Evolutionary conservation across 2,329 filamentous ascomycete species (phyloP), one percentile per base, ranked within the genome.

Genomic region (Stachybotrys chlorohalonatus): DNA sequence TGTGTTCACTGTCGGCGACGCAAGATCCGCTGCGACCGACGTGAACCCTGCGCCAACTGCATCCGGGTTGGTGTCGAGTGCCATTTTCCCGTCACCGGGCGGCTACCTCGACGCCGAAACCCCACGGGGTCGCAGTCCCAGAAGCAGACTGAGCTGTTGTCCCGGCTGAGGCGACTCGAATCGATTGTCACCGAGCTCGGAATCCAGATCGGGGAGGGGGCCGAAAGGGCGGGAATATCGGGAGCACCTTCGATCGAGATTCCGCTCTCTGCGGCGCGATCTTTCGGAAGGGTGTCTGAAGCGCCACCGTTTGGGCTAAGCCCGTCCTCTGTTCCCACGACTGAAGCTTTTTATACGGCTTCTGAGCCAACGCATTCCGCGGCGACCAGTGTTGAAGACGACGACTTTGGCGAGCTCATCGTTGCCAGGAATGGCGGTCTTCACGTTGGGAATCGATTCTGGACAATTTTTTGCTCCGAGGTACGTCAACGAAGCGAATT

Each of bases 401-500:
- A 68, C 31, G 66, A 68, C 30, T 68, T 68, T 54, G 66, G 66
- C 2, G 56, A 59, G 11, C 59, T 68, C 17, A 57, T 68, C 1
- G 55, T 64, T 9, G 63, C 60, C 48, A 60, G 60, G 39, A 58
- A 62, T 51, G 64, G 64, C 1, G 45, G 56, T 7, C 55, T 68
- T 9, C 64, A 64, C 36, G 61, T 67, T 16, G 65, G 61, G 15
- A 68, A 67, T 11, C 59, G 62, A 0, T 68, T 69, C 53, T 69
- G 67, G 66, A 58, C 65, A 5, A 60, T 68, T 7, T 69, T 69
- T 49, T 68, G 67, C 47, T 53, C 56, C 16, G 66, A 68, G 56
- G 66, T 65, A 52, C 11, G 56, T 31, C 15, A 47, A 42, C 9
- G 36, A 42, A 42, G 36, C 9, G 5, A 42, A 5, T 42, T 3